These are phyloP conservation scores for Coemansia sp. DNA, from an alignment of 192 early-diverging fungal genomes.

Conservation along the genomic window DNA sequence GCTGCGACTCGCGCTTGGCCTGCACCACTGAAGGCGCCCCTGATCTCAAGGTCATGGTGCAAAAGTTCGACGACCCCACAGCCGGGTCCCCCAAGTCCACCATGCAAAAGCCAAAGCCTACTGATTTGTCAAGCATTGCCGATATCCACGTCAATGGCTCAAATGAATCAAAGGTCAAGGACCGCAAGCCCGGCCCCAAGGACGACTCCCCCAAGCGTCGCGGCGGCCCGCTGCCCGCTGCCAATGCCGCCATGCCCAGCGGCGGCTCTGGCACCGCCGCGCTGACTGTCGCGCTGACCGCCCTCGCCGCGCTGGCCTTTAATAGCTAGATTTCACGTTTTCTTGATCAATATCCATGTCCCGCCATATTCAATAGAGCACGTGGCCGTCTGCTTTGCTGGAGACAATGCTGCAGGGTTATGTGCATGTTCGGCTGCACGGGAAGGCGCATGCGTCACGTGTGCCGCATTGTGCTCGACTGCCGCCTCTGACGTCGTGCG, in stretches of 20 bases:
- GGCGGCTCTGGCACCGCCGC: constrained; percentile 1
- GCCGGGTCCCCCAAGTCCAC: constrained; percentile 30
- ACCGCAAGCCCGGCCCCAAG: constrained; percentile 16
- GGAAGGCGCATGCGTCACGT: too few relatives aligned
- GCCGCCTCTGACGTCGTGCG: too few relatives aligned
- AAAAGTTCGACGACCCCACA: constrained; percentile 44
- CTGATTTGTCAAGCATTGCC: not conserved
- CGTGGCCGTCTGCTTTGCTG: too few relatives aligned
- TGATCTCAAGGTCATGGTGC: constrained; percentile 47
- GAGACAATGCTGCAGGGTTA: too few relatives aligned
- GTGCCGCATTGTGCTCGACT: too few relatives aligned
- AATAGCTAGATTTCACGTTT: too few relatives aligned
- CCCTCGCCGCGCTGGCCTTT: constrained; percentile 12
- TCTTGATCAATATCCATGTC: too few relatives aligned
- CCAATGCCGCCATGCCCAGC: not conserved
- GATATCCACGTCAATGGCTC: not conserved
- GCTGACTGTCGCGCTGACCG: constrained; percentile 10
- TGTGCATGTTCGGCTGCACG: too few relatives aligned
- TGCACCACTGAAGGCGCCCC: constrained; percentile 35
- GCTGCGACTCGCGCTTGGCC: constrained; percentile 37
- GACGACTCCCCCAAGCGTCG: constrained; percentile 25
- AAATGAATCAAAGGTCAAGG: constrained; percentile 23
- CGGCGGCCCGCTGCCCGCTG: constrained; percentile 31
- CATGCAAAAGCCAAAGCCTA: constrained; percentile 7
- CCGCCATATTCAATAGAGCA: too few relatives aligned